phyloP scores from a whole-genome alignment of 352 stramenopile species.

The Phytophthora pisi region DNA sequence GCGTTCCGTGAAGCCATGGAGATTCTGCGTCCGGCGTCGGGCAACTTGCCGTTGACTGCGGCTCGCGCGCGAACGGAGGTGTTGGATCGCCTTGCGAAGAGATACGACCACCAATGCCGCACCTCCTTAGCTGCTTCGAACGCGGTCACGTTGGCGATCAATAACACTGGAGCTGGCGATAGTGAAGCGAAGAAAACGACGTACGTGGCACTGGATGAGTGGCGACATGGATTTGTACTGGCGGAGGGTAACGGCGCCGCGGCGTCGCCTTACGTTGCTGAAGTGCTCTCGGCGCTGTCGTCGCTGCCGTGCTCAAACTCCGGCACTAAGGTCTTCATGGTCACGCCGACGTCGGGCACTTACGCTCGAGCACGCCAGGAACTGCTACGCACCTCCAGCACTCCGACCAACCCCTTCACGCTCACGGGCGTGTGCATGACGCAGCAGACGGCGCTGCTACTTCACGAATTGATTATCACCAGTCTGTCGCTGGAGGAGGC shows the following conservation, averaged over 20 bases:
- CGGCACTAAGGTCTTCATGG: conserved; percentile 27
- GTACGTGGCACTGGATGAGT: conserved; percentile 32
- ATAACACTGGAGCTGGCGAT: conserved; percentile 1
- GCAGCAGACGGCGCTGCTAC: conserved; percentile 38
- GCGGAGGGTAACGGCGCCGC: conserved; percentile 10
- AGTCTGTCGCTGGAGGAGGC: conserved; percentile 33
- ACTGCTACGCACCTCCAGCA: conserved; percentile 9
- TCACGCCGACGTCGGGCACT: conserved; percentile 21
- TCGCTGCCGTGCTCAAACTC: conserved; percentile 6
- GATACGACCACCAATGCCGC: conserved; percentile 34
- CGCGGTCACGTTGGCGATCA: conserved; percentile 22
- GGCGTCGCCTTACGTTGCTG: conserved; percentile 8
- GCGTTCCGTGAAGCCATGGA: conserved; percentile 36
- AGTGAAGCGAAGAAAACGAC: conserved; percentile 9
- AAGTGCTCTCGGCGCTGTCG: conserved; percentile 17
- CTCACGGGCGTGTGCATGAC: conserved; percentile 41
- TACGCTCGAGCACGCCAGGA: conserved; percentile 19
- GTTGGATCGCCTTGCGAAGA: conserved; percentile 23
- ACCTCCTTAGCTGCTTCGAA: conserved; percentile 25
- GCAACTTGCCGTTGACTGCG: conserved; percentile 38
- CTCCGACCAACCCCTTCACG: conserved; percentile 22
- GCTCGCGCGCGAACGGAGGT: conserved; percentile 33
- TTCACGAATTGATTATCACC: conserved; percentile 28
- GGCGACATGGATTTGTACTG: conserved; percentile 36
- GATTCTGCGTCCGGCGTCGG: conserved; percentile 11